Evolutionary conservation across 148 eudicot genomes (phyloP).

Genomic region (Nepenthes gracilis): DNA sequence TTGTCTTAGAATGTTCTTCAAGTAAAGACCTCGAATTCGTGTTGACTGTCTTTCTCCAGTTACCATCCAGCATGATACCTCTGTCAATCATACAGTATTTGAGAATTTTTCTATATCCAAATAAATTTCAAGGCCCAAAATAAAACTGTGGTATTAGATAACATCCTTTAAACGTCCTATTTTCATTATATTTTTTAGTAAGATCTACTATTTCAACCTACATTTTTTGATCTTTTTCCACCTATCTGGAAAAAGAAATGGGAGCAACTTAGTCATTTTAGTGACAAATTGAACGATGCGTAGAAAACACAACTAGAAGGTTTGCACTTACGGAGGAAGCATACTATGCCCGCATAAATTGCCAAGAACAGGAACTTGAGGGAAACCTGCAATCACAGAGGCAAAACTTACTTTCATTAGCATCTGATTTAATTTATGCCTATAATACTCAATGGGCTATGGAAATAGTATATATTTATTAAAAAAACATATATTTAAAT

Average conservation of each 20-base stretch:
- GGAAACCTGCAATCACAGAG: conserved; percentile 30
- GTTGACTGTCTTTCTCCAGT: conserved; percentile 84
- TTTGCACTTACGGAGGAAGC: conserved; percentile 52
- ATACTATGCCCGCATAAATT: conserved; percentile 42
- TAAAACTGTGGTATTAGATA: neutral
- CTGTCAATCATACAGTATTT: conserved; percentile 17
- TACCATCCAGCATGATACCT: conserved; percentile 80
- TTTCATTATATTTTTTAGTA: too few species aligned
- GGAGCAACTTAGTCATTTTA: too few species aligned
- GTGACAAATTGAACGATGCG: too few species aligned
- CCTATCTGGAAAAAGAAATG: too few species aligned
- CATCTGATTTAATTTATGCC: neutral
- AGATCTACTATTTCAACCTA: too few species aligned
- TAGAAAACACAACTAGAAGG: neutral
- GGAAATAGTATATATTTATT: too few species aligned
- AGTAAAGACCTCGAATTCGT: conserved; percentile 63
- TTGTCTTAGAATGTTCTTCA: conserved; percentile 63
- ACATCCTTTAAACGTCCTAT: neutral
- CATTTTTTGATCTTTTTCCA: too few species aligned
- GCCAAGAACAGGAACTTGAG: conserved; percentile 52
- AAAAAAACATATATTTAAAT: too few species aligned
- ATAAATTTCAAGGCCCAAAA: neutral
- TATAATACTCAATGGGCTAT: too few species aligned
- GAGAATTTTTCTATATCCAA: neutral
- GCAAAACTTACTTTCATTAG: neutral